Percentiles rank a stretch among this genome's conserved stretches.
phyloP scores from a whole-genome alignment of 2,329 filamentous ascomycete genomes.

The Stemphylium lycopersici region DNA sequence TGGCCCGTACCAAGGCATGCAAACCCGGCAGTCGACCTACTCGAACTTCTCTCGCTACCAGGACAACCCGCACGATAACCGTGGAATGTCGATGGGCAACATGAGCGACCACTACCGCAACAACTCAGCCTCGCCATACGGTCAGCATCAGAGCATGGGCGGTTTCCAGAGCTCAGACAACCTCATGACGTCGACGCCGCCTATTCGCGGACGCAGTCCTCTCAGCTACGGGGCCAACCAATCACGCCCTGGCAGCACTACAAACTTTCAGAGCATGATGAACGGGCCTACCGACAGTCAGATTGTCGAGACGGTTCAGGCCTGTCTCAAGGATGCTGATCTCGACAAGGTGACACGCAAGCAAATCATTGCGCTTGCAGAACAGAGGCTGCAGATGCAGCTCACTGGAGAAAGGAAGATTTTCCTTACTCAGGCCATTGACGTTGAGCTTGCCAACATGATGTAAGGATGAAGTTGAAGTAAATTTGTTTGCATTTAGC shows the following conservation, averaged over 20 bases:
- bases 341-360: constrained; percentile 99
- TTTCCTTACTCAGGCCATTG: constrained; percentile 92
- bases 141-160: constrained; percentile 48
- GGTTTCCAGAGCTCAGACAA: constrained; percentile 52
- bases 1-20: constrained; percentile 69
- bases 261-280: constrained; percentile 63
- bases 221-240: constrained; percentile 53
- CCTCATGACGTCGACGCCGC: constrained; percentile 47
- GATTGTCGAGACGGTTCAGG: constrained; percentile 84
- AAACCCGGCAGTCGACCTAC: constrained; percentile 73
- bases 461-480: constrained; percentile 52
- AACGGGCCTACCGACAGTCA: constrained; percentile 76
- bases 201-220: constrained; percentile 55
- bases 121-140: constrained; percentile 44
- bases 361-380: constrained; percentile 82
- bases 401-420: constrained; percentile 82
- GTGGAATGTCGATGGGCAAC: constrained; percentile 66
- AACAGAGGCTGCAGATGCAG: constrained; percentile 91
- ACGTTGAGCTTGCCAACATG: constrained; percentile 92
- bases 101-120: constrained; percentile 51
- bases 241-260: constrained; percentile 60
- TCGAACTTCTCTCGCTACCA: constrained; percentile 69
- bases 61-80: constrained; percentile 63
- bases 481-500: constrained; percentile 25
- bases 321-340: constrained; percentile 85